Evolutionary conservation across 768 basidiomycete genomes (phyloP), one percentile per base, ranked within the genome.

Genomic region (Naganishia randhawae): DNA sequence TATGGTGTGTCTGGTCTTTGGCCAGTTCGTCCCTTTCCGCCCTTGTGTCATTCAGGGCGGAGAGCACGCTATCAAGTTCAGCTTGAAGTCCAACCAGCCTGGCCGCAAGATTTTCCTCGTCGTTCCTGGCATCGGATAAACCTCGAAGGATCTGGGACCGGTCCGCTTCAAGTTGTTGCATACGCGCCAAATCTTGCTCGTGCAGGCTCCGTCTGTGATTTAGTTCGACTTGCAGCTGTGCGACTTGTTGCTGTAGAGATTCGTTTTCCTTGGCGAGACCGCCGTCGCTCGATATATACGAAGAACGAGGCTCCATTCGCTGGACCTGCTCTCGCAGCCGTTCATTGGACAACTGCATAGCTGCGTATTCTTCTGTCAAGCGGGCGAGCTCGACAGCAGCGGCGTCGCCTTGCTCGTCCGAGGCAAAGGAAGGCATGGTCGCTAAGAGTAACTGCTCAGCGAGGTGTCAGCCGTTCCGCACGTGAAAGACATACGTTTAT

Each of bases 11-110:
- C 76, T 92, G 90, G 2, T 83, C 84, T 48, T 84, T 85, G 66
- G 92, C 80, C 17, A 91, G 81, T 25, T 87, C 82, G 66, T 95
- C 92, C 80, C 91, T 91, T 80, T 96, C 92, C 70, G 79, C 79
- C 48, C 86, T 84, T 2, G 89, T 87, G 68, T 88, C 85, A 70
- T 83, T 84, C 55, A 92, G 80, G 50, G 89, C 87, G 61, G 82
- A 82, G 67, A 87, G 84, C 32, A 90, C 86, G 8, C 88, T 85
- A 16, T 86, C 86, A 71, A 89, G 86, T 80, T 93, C 92, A 22
- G 84, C 77, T 33, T 88, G 83, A 19, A 89, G 86, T 1, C 83
- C 85, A 68, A 85, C 83, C 53, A 93, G 87, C 74, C 89, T 89
- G 65, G 82, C 81, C 14, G 85, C 83, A 1, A 75, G 69, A 22